Base-by-base conservation (phyloP, 1,139 yeast species). In the Pichia sp. region DNA sequence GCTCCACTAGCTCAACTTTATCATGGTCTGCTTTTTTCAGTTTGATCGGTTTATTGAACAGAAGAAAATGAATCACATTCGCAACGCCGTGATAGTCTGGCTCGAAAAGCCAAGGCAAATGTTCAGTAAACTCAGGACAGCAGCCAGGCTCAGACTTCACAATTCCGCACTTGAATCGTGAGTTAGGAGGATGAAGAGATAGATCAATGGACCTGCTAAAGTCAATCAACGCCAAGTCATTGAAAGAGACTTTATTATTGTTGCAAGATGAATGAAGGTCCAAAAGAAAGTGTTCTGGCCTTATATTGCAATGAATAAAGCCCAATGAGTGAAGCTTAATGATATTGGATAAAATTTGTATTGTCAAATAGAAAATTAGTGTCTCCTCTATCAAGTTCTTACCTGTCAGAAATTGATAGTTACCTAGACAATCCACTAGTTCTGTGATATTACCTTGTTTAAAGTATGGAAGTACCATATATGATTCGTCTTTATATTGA, bases 1-100 rank as follows among this genome's bases (percentile, higher is more conserved):
- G 54, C 20, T 64, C 63, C 11, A 60, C 52, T 17, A 82, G 50
- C 15, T 56, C 58, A 34, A 67, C 16, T 18, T 25, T 56, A 4
- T 48, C 51, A 1, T 63, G 63, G 27, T 50, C 51, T 5, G 41
- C 29, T 18, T 36, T 29, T 23, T 52, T 45, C 0, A 74, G 63
- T 35, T 72, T 73, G 22, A 87, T 77, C 40, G 71, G 69, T 25
- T 66, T 65, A 0, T 91, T 88, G 60, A 76, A 83, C 28, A 88
- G 63, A 63, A 88, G 58, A 0, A 80, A 69, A 51, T 87, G 93
- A 2, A 85, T 62, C 0, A 83, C 72, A 23, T 80, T 72, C 0
- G 96, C 96, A 20, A 85, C 47, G 0, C 96, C 96, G 53, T 72
- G 83, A 55, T 86, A 86, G 58, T 88, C 97, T 3, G 83, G 79